Percentiles rank a stretch among this genome's conserved stretches.
phyloP scores from a whole-genome alignment of 495 filamentous ascomycete genomes.

The Penicillium paradoxum region DNA sequence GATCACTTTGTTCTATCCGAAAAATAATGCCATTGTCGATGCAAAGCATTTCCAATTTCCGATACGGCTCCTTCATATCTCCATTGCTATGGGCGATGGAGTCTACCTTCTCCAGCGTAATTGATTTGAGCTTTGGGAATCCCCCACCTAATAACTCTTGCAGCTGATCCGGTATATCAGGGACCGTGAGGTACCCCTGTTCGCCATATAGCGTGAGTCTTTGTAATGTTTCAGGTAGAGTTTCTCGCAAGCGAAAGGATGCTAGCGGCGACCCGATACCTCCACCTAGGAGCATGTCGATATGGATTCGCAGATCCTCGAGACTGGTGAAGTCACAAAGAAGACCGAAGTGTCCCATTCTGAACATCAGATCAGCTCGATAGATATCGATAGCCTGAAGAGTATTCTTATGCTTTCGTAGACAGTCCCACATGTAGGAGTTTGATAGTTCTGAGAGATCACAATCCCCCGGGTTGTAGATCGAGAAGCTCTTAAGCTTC shows the following conservation, averaged over 20 bases:
- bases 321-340: neutral
- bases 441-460: neutral
- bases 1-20: neutral
- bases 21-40: neutral
- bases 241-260: neutral
- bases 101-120: neutral
- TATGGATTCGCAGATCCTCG: neutral
- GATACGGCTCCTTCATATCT: neutral
- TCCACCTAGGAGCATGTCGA: neutral
- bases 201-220: neutral
- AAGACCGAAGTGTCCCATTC: neutral
- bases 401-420: neutral
- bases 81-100: neutral
- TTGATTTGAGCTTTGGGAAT: neutral
- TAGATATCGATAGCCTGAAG: neutral
- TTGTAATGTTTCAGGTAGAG: neutral
- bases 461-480: neutral
- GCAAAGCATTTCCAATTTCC: neutral
- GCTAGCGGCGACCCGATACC: neutral
- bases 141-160: neutral
- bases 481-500: neutral
- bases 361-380: neutral
- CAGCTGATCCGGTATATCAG: neutral
- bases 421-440: neutral
- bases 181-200: neutral